phyloP scores from a whole-genome alignment of 306 rosid species.

The Gynostemma pentaphyllum region DNA sequence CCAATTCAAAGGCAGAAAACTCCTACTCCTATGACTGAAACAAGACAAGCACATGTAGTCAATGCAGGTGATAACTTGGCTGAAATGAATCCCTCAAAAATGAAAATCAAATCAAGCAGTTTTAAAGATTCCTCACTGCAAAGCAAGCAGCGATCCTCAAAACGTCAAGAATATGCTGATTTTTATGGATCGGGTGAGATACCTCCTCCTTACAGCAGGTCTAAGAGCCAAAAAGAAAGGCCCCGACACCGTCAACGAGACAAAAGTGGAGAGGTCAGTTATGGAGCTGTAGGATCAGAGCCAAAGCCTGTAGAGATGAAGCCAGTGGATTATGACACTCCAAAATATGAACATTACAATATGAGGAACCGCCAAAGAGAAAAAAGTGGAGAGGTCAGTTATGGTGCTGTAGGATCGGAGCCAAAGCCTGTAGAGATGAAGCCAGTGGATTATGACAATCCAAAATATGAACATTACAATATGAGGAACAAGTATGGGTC shows the following conservation, averaged over 20 bases:
- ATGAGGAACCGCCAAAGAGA: slow-evolving; percentile 74
- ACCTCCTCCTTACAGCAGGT: slow-evolving; percentile 41
- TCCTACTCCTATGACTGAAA: slow-evolving; percentile 36
- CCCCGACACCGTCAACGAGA: slow-evolving; percentile 73
- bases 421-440: slow-evolving; percentile 41
- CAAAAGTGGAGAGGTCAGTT: slow-evolving; percentile 58
- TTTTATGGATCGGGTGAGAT: slow-evolving; percentile 63
- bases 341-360: slow-evolving; percentile 62
- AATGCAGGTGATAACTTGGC: slow-evolving; percentile 40
- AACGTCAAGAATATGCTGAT: slow-evolving; percentile 54
- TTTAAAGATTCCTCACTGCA: slow-evolving; percentile 68
- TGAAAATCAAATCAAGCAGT: slow-evolving; percentile 55
- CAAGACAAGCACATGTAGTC: slow-evolving; percentile 41
- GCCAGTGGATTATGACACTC: slow-evolving; percentile 31
- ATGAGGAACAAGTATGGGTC: slow-evolving; percentile 54
- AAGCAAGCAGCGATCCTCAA: slow-evolving; percentile 69
- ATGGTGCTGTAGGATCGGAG: slow-evolving; percentile 37
- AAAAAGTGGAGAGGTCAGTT: slow-evolving; percentile 59
- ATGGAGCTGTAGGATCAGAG: slow-evolving; percentile 38
- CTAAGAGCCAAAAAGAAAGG: slow-evolving; percentile 82
- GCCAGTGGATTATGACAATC: slow-evolving; percentile 32
- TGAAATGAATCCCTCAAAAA: slow-evolving; percentile 63
- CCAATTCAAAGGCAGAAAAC: slow-evolving; percentile 33
- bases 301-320: slow-evolving; percentile 41
- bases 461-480: slow-evolving; percentile 58